Evolutionary conservation across 148 eudicot species (phyloP).

Genomic region (Nepenthes gracilis): DNA sequence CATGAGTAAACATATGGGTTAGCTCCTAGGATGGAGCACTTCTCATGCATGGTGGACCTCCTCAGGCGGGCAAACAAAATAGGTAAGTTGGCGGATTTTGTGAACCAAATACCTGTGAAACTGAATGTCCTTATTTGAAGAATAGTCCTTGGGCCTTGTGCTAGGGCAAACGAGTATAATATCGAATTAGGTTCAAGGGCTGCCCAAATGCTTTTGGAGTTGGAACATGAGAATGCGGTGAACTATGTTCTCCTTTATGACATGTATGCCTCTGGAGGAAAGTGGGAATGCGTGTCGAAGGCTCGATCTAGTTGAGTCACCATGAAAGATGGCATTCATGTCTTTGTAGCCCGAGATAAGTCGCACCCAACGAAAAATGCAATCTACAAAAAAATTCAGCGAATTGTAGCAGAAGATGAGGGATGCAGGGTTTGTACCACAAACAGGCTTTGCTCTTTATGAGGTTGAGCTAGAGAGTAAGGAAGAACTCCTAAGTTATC

Average conservation of each 20-base stretch:
- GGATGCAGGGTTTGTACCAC: constrained; percentile 56
- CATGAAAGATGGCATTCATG: constrained; percentile 66
- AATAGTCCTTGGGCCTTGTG: constrained; percentile 61
- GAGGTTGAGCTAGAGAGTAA: constrained; percentile 67
- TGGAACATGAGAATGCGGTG: constrained; percentile 65
- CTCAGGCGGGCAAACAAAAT: constrained; percentile 67
- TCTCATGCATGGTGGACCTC: constrained; percentile 72
- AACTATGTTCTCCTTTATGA: constrained; percentile 66
- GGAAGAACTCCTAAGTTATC: constrained; percentile 69
- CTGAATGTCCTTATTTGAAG: constrained; percentile 72
- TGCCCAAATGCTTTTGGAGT: constrained; percentile 50
- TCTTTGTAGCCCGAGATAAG: constrained; percentile 64
- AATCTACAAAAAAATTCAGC: constrained; percentile 41
- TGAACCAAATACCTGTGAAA: constrained; percentile 46
- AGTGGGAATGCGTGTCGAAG: constrained; percentile 56
- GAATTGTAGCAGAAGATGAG: constrained; percentile 49
- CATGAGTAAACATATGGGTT: constrained; percentile 46
- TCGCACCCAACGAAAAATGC: constrained; percentile 50
- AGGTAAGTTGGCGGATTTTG: constrained; percentile 51
- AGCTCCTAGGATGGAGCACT: constrained; percentile 66
- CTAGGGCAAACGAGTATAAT: constrained; percentile 31
- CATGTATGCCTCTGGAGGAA: constrained; percentile 66
- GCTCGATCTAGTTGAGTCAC: constrained; percentile 69
- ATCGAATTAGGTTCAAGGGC: constrained; percentile 54
- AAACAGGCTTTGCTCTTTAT: constrained; percentile 42